A percentile compares a stretch with the other conserved stretches of the same genome.
Evolutionary conservation across 345 rosid genomes (phyloP).

Genomic region (Aethionema arabicum): DNA sequence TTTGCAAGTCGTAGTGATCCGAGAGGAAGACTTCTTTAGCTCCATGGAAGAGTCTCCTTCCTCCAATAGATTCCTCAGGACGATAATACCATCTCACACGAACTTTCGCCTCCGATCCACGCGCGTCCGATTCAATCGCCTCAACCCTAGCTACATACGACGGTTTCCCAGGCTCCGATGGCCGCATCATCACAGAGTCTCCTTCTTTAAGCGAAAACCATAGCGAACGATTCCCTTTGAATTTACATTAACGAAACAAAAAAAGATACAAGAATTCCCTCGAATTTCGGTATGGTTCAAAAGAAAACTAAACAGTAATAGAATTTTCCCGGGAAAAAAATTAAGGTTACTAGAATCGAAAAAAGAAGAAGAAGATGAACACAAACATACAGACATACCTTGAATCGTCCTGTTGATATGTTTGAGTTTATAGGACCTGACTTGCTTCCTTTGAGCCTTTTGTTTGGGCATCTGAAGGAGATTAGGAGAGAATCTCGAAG

Average conservation of each 20-base stretch:
- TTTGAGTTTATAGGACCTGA: constrained; percentile 71
- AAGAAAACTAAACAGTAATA: no score
- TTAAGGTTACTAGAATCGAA: not conserved
- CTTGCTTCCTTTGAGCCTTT: constrained; percentile 67
- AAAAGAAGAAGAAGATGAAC: constrained; percentile 2
- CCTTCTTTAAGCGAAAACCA: constrained; percentile 48
- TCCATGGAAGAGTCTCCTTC: constrained; percentile 92
- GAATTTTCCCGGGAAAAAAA: no score
- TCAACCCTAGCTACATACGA: constrained; percentile 92
- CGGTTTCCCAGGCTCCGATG: constrained; percentile 73
- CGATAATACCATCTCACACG: constrained; percentile 95
- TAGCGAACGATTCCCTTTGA: not conserved
- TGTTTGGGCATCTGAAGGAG: constrained; percentile 74
- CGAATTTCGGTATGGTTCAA: not conserved
- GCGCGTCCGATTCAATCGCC: constrained; percentile 79
- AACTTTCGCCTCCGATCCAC: constrained; percentile 72
- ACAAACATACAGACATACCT: constrained; percentile 43
- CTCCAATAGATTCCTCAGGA: constrained; percentile 97
- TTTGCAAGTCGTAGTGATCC: constrained; percentile 80
- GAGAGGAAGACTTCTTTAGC: constrained; percentile 93
- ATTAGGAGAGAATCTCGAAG: not conserved
- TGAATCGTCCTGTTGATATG: constrained; percentile 68
- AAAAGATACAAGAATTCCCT: constrained; percentile 1
- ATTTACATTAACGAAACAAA: not conserved
- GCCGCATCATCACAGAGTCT: constrained; percentile 93